phyloP scores from a whole-genome alignment of 495 filamentous ascomycete genomes.

The Platismatia glauca region DNA sequence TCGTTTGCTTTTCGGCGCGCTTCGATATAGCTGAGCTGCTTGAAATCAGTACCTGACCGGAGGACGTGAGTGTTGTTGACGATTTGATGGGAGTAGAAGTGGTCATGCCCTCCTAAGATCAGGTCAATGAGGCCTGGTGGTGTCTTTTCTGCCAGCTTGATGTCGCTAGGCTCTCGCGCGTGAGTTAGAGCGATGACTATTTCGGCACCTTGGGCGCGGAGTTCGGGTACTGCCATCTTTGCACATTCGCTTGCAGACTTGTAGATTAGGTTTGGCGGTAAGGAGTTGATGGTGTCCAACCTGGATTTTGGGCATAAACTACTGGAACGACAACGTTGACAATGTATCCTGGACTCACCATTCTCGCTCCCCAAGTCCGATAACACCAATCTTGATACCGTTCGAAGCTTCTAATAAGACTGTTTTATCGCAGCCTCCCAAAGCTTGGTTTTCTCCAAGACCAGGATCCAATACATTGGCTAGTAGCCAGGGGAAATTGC shows the following conservation, averaged over 20 bases:
- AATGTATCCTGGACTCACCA: constrained; percentile 34
- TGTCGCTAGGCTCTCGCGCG: constrained; percentile 76
- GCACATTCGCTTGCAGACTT: constrained; percentile 65
- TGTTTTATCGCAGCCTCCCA: constrained; percentile 61
- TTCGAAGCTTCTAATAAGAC: constrained; percentile 68
- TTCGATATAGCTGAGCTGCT: constrained; percentile 82
- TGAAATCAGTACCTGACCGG: constrained; percentile 80
- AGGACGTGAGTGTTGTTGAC: constrained; percentile 73
- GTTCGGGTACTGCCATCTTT: constrained; percentile 54
- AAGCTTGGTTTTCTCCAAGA: constrained; percentile 55
- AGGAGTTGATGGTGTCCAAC: constrained; percentile 78
- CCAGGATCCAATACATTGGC: constrained; percentile 79
- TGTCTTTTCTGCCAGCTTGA: constrained; percentile 64
- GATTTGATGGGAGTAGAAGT: constrained; percentile 69
- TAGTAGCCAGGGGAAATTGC: constrained; percentile 80
- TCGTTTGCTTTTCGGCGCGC: constrained; percentile 42
- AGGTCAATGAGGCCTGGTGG: constrained; percentile 66
- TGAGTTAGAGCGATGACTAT: constrained; percentile 76
- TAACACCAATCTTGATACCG: constrained; percentile 75
- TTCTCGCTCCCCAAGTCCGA: constrained; percentile 72
- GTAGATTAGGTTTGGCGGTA: constrained; percentile 74
- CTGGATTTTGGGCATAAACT: constrained; percentile 30
- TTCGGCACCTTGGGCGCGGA: constrained; percentile 70
- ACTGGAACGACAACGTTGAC: neutral
- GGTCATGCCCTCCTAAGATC: constrained; percentile 82